Evolutionary conservation across 2,329 filamentous ascomycete species (phyloP).

Genomic region (Neophaeococcomyces mojaviensis): DNA sequence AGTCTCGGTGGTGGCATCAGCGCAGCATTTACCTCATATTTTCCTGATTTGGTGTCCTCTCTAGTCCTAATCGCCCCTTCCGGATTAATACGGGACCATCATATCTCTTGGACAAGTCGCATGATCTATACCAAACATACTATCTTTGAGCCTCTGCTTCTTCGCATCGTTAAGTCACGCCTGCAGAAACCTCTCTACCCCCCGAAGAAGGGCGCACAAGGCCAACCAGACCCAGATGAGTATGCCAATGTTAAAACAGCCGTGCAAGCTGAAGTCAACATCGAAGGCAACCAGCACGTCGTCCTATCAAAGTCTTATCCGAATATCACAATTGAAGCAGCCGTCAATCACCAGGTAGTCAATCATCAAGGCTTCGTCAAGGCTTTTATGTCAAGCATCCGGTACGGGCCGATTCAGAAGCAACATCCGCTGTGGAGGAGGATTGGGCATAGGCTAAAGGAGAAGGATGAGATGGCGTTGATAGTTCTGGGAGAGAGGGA

Average conservation of each 20-base stretch:
- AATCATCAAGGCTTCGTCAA: slow-evolving; percentile 60
- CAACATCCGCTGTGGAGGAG: slow-evolving; percentile 56
- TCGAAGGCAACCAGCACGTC: slow-evolving; percentile 32
- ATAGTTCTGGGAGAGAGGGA: slow-evolving; percentile 61
- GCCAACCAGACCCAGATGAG: slow-evolving; percentile 18
- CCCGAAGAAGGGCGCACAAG: slow-evolving; percentile 20
- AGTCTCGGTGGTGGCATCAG: slow-evolving; percentile 70
- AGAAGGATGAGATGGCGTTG: slow-evolving; percentile 48
- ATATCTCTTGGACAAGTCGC: slow-evolving; percentile 54
- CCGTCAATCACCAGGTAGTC: slow-evolving; percentile 63
- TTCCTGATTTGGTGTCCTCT: slow-evolving; percentile 59
- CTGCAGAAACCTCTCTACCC: slow-evolving; percentile 38
- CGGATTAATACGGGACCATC: slow-evolving; percentile 61
- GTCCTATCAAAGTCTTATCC: slow-evolving; percentile 47
- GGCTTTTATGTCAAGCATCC: slow-evolving; percentile 64
- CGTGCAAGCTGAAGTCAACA: slow-evolving; percentile 34
- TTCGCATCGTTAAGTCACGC: slow-evolving; percentile 44
- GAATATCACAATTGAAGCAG: slow-evolving; percentile 50
- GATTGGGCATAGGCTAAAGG: slow-evolving; percentile 39
- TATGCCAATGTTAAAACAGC: slow-evolving; percentile 34
- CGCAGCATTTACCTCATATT: slow-evolving; percentile 61
- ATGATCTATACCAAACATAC: slow-evolving; percentile 56
- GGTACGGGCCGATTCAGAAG: slow-evolving; percentile 60
- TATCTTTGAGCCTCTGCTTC: slow-evolving; percentile 52
- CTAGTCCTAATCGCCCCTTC: slow-evolving; percentile 72